Conservation (phyloP, 495 filamentous ascomycete genomes). For the Tuber umbilicatum region DNA sequence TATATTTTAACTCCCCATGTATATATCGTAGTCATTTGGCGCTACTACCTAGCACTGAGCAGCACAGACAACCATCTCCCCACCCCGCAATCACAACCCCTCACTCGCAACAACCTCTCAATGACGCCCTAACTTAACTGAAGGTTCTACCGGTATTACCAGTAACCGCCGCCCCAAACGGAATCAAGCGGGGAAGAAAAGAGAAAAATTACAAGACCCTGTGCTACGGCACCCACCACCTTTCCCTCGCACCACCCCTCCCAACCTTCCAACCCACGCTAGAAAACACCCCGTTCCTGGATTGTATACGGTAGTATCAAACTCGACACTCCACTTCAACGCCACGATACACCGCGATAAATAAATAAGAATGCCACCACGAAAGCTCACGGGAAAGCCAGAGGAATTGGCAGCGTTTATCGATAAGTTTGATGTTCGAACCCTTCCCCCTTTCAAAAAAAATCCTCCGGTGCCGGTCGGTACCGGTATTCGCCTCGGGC, state of each 20-base stretch:
- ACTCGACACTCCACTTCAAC: not conserved
- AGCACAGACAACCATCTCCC: too few relatives aligned
- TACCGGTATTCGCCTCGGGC: too few relatives aligned
- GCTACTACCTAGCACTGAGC: too few relatives aligned
- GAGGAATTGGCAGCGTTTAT: constrained; percentile 72
- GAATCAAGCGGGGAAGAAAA: not conserved
- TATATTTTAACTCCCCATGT: too few relatives aligned
- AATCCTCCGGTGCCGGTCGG: too few relatives aligned
- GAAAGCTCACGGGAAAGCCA: constrained; percentile 72
- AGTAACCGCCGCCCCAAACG: not conserved
- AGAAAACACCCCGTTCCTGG: not conserved
- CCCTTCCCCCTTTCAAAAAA: not conserved
- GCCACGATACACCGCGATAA: not conserved
- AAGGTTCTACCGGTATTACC: too few relatives aligned
- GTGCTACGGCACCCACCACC: not conserved
- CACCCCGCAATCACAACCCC: not conserved
- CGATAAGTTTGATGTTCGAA: constrained; percentile 75
- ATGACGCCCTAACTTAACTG: too few relatives aligned
- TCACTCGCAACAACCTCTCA: not conserved
- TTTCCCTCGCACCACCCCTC: not conserved
- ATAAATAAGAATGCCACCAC: constrained; percentile 47
- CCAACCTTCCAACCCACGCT: not conserved
- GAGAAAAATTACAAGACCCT: not conserved
- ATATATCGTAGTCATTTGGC: too few relatives aligned
- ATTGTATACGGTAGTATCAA: not conserved